Conservation (phyloP, 305 asterid genomes). For the Withania somnifera region DNA sequence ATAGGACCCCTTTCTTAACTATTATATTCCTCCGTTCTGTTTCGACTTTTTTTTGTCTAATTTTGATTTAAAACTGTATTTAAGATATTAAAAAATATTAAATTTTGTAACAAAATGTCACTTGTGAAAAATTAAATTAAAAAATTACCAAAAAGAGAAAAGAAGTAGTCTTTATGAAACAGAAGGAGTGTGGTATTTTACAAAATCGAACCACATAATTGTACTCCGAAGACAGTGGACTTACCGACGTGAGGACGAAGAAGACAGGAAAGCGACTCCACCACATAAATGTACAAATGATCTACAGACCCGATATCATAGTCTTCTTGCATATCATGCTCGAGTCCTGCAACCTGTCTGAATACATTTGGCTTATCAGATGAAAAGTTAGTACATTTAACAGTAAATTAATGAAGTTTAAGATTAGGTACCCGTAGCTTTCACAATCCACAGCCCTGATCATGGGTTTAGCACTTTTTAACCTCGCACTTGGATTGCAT, state of each 20-base stretch:
- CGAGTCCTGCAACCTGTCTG: background rate
- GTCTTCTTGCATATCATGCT: background rate
- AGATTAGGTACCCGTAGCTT: slow-evolving; percentile 43
- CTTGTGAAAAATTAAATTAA: too few species aligned
- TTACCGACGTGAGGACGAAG: too few species aligned
- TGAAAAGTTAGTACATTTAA: background rate
- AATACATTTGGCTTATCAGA: background rate
- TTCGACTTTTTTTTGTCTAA: background rate
- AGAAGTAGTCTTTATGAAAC: too few species aligned
- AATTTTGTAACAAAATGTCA: too few species aligned
- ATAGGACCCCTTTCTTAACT: background rate
- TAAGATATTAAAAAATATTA: too few species aligned
- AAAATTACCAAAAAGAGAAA: too few species aligned
- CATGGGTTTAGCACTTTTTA: slow-evolving; percentile 42
- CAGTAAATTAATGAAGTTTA: background rate
- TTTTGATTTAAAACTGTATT: too few species aligned
- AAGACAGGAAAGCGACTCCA: too few species aligned
- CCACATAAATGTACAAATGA: too few species aligned
- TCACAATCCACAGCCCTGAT: slow-evolving; percentile 50
- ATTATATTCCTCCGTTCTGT: background rate
- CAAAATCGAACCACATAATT: too few species aligned
- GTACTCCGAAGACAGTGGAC: too few species aligned
- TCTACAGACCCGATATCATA: background rate
- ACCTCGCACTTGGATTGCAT: slow-evolving; percentile 49
- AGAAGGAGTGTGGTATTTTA: too few species aligned